Evolutionary conservation across 1,284 basidiomycete genomes (phyloP), one percentile per base, ranked within the genome.

Genomic region (Apiotrichum gamsii): DNA sequence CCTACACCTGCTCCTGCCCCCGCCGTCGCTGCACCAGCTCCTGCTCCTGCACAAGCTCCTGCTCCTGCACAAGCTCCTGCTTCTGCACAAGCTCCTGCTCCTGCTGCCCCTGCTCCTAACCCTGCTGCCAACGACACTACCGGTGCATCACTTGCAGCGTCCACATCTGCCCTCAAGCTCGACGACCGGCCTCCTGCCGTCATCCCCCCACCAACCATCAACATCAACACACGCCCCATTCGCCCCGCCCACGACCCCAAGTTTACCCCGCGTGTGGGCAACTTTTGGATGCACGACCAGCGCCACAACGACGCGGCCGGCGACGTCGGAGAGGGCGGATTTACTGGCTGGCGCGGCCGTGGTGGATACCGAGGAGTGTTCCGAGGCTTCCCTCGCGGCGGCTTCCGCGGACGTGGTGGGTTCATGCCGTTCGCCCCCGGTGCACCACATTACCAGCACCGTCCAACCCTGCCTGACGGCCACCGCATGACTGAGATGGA

Each of bases 231-330:
- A n/a, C 57, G 59, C 42, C 40, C 52, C 8, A 51, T 54, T 30
- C 54, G 54, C 29, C 38, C 48, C 18, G 39, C 57, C 10, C 41
- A 52, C 18, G 89, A 93, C 67, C 88, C 89, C 1, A 85, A 87
- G 1, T 88, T 83, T 62, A 84, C 87, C 24, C 89, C 89, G 19
- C 84, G 81, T 21, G 84, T 90, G 13, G 89, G 89, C 51, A 83
- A 84, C 53, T 93, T 91, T 63, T 93, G 87, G 88, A 83, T 85
- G 8, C 90, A 91, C 63, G 89, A 91, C 66, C 87, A 91, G 67
- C 82, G 89, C 39, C 73, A 59, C 21, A 57, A 58, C 44, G 56
- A 58, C 5, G 38, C 47, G 5, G 65, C 62, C 9, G 32, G 43
- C 84, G n/a, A n/a, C n/a, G 53, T 72, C 83, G 67, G 85, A 82